Evolutionary conservation across 768 basidiomycete genomes (phyloP), one percentile per base, ranked within the genome.

Genomic region (Lenzites betulinus): DNA sequence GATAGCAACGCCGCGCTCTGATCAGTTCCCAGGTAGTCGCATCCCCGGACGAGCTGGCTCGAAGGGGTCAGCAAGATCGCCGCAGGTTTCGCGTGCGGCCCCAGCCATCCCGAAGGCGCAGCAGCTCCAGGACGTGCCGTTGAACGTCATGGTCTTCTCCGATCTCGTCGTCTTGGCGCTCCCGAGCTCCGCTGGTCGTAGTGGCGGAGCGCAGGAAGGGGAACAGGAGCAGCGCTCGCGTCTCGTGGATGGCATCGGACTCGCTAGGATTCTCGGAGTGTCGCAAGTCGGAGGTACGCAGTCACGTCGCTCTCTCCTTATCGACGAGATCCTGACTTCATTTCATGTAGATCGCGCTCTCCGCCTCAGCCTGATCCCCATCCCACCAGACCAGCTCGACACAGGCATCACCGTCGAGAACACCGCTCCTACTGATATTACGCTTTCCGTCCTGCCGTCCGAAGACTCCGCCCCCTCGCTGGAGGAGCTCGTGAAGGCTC

Each of bases 141-240:
- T 77, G 9, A 76, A 78, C 49, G 75, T 71, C 16, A 77, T 84
- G 56, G 80, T 90, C 15, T 91, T 93, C 72, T 83, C 83, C 18
- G 91, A 94, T 70, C 58, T 93, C 33, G 69, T 90, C 49, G 65
- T 93, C n/a, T 70, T 92, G 28, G 81, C 84, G 18, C 74, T 74
- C 23, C 74, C 76, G n/a, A 62, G 36, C 60, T 1, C 62, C 15
- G 9, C n/a, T 7, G 47, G 20, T 58, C 59, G 66, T 12, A 38
- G 12, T 4, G 59, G 7, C 41, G 23, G 44, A 20, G 58, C 18
- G 59, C 70, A 39, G 53, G 53, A 54, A 6, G 53, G 70, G 69
- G 72, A 61, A 62, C 61, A 69, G 26, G 43, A 64, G 73, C 60
- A 74, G 64, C 61, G 74, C 65, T 70, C 85, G 80, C 68, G 69